Conservation (phyloP, 140 eudicot species). For the Flaveria floridana region DNA sequence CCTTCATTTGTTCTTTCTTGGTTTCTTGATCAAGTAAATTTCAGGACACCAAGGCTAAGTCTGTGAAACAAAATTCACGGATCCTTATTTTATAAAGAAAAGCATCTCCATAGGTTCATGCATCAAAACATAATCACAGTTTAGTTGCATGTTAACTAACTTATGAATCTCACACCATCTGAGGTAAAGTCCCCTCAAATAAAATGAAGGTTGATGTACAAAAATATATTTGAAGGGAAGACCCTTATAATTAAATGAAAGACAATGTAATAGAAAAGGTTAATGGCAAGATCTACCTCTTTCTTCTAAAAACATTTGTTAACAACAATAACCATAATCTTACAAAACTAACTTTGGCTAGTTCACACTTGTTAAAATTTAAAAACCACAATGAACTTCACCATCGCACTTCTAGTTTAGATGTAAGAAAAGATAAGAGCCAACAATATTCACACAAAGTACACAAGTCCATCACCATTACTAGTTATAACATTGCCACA, state of each 20-base stretch:
- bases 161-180: constrained; percentile 23
- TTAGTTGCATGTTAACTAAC: constrained; percentile 17
- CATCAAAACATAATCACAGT: constrained; percentile 20
- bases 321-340: not conserved
- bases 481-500: not conserved
- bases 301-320: not conserved
- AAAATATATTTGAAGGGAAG: not conserved
- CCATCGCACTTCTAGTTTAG: constrained; percentile 14
- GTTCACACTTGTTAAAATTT: constrained; percentile 9
- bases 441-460: not conserved
- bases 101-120: constrained; percentile 8
- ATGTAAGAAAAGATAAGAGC: constrained; percentile 4
- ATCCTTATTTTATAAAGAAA: constrained; percentile 15
- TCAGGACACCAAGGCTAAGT: constrained; percentile 15
- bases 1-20: constrained; percentile 33
- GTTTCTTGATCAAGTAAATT: constrained; percentile 26
- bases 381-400: constrained; percentile 1
- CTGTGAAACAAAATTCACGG: constrained; percentile 16
- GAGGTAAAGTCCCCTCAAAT: constrained; percentile 1
- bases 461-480: constrained; percentile 15
- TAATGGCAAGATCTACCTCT: constrained; percentile 6
- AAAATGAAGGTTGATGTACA: not conserved
- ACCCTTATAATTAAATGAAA: not conserved
- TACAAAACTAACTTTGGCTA: not conserved
- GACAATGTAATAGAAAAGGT: not conserved